phyloP scores from a whole-genome alignment of 345 rosid species.

The Aegle marmelos region DNA sequence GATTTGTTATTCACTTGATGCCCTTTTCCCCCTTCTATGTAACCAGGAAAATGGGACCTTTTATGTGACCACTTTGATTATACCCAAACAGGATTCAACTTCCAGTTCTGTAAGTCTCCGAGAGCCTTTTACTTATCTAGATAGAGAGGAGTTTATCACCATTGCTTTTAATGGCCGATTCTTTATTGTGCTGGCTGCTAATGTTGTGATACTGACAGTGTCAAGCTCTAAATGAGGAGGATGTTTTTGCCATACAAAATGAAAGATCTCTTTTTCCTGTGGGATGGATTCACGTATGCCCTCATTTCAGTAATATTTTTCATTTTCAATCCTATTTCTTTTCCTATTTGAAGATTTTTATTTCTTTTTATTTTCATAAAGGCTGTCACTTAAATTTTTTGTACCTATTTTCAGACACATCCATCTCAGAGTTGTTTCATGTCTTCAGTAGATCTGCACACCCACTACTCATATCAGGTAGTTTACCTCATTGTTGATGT shows the following conservation, averaged over 20 bases:
- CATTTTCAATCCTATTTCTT: background rate
- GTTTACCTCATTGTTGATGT: background rate
- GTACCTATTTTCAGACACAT: conserved; percentile 64
- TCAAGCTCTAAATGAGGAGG: conserved; percentile 79
- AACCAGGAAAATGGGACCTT: conserved; percentile 64
- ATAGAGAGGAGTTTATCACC: conserved; percentile 8
- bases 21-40: background rate
- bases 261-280: conserved; percentile 71
- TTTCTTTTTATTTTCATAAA: background rate
- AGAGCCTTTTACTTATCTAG: conserved; percentile 9
- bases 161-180: background rate
- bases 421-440: conserved; percentile 94
- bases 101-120: conserved; percentile 70
- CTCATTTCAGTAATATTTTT: background rate
- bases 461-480: conserved; percentile 87
- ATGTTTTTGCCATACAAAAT: conserved; percentile 74
- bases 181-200: conserved; percentile 5
- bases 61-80: conserved; percentile 82
- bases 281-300: conserved; percentile 88
- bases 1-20: background rate
- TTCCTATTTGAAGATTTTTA: background rate
- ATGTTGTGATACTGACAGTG: conserved; percentile 41
- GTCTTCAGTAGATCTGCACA: conserved; percentile 91
- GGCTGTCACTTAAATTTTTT: background rate
- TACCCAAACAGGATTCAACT: conserved; percentile 91